These are phyloP conservation scores for Penicillium corylophilum DNA, from an alignment of 2,329 filamentous ascomycete species.

Conservation along the genomic window DNA sequence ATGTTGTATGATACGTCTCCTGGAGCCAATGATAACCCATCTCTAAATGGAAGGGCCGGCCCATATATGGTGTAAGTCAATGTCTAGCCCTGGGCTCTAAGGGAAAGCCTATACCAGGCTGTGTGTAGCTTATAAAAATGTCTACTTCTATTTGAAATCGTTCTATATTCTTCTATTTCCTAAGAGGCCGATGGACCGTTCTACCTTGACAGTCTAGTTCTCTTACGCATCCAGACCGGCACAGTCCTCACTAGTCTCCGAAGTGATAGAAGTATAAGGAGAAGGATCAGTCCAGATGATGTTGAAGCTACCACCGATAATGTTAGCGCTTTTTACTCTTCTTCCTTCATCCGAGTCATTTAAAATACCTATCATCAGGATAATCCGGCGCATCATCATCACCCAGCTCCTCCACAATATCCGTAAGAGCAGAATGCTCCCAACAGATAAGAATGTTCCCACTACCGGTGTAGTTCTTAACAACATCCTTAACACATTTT, in stretches of 20 bases:
- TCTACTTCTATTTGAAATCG: no score
- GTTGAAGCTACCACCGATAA: constrained; percentile 43
- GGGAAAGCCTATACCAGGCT: no score
- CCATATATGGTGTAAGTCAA: no score
- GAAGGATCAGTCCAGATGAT: constrained; percentile 59
- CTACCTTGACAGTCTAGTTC: not conserved
- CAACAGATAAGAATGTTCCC: constrained; percentile 64
- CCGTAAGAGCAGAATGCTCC: constrained; percentile 56
- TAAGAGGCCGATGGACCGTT: no score
- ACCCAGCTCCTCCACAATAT: constrained; percentile 55
- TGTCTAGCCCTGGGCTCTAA: no score
- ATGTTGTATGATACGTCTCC: no score
- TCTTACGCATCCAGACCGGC: constrained; percentile 50
- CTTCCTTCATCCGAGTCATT: no score
- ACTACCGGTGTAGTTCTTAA: constrained; percentile 48
- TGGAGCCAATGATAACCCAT: no score
- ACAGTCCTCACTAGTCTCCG: constrained; percentile 53
- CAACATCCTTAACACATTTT: constrained; percentile 53
- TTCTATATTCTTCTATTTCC: no score
- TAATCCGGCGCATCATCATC: constrained; percentile 52
- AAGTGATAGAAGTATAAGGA: constrained; percentile 50
- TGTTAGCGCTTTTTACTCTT: not conserved
- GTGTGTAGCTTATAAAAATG: no score
- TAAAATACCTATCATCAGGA: constrained; percentile 44
- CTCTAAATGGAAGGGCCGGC: no score